Conservation (phyloP, 805 yeast genomes). For the Kuraishia cidri region DNA sequence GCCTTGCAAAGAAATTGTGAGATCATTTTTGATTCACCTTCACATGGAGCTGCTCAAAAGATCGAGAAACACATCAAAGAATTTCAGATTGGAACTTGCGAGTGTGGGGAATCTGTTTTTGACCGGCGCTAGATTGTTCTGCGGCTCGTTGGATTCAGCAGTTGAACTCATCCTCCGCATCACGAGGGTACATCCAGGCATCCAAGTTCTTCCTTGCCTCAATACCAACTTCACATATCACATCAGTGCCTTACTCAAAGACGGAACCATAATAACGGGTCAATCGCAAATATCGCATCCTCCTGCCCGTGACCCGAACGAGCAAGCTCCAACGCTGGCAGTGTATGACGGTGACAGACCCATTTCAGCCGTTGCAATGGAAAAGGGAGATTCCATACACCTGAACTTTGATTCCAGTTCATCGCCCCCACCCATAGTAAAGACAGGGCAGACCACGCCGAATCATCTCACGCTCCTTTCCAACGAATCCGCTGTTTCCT, state of each 20-base stretch:
- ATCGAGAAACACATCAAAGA: slow-evolving; percentile 42
- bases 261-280: slow-evolving; percentile 75
- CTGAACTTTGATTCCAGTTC: too few species aligned
- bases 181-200: slow-evolving; percentile 41
- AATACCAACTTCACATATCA: slow-evolving; percentile 83
- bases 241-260: slow-evolving; percentile 63
- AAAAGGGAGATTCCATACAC: too few species aligned
- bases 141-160: slow-evolving; percentile 80
- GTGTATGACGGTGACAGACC: neutral
- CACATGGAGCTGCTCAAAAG: slow-evolving; percentile 71
- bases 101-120: slow-evolving; percentile 79
- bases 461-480: too few species aligned
- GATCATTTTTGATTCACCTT: slow-evolving; percentile 72
- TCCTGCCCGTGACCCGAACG: slow-evolving; percentile 11
- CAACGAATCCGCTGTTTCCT: slow-evolving; percentile 3
- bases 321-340: slow-evolving; percentile 9
- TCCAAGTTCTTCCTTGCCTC: slow-evolving; percentile 68
- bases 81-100: slow-evolving; percentile 69
- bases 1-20: slow-evolving; percentile 58
- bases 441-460: neutral
- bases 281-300: slow-evolving; percentile 95
- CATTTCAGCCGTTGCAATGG: neutral
- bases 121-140: slow-evolving; percentile 73
- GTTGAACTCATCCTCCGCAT: slow-evolving; percentile 67
- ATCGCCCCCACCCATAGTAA: neutral